Evolutionary conservation across 768 basidiomycete species (phyloP), one percentile per base, ranked within the genome.

Genomic region (Auriscalpium orientale): DNA sequence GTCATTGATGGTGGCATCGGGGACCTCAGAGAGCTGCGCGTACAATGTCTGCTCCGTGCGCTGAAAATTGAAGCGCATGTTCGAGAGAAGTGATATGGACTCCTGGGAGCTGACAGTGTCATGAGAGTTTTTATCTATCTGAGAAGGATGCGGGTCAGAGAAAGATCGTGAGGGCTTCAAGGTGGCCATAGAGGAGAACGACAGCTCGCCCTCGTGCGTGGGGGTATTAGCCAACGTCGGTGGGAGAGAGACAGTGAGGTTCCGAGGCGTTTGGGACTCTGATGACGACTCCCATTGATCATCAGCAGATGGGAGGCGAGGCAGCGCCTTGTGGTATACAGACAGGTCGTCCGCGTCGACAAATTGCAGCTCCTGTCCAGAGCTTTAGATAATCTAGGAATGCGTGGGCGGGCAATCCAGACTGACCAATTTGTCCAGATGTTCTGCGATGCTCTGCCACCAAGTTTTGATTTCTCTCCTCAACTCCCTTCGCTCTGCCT

Each of bases 391-490:
- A 53, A 40, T n/a, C 44, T 12, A n/a, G 2, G 6, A 11, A 44
- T 34, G 4, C n/a, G 5, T 18, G 53, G 5, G 51, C 8, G 46
- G 33, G 15, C 20, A 12, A 43, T 36, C 28, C 20, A 22, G 1
- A 72, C 81, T 28, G 55, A 84, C 85, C 58, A 88, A 69, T 58
- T 75, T 73, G 60, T 84, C 82, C 58, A 89, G 70, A 64, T 82
- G 77, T 53, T 81, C 80, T 0, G 79, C 72, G 8, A 88, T 68
- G 16, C 77, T 76, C 61, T 82, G 79, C 85, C 85, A 89, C 83
- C 84, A 88, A 35, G 59, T 62, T 64, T 73, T 76, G 57, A 89
- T 87, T 65, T 89, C 83, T 54, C 73, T 68, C 56, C 83, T 67
- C n/a, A 88, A 66, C 3, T 67, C 60, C 40, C 73, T 73, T 66